phyloP scores from a whole-genome alignment of 805 yeast species.

The Candida qinlingensis region DNA sequence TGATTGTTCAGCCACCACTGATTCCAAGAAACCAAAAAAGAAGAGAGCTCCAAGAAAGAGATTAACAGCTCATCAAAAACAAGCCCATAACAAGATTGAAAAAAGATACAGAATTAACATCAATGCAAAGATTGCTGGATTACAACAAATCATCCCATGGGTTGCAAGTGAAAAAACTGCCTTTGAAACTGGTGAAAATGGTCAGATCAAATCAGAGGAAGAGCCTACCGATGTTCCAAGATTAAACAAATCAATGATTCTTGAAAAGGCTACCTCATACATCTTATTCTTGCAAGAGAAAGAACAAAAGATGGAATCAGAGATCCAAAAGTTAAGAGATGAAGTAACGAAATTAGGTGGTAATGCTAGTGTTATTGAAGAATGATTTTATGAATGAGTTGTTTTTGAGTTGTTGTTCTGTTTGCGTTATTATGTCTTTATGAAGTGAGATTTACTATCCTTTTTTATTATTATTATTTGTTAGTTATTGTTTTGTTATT shows the following conservation, averaged over 20 bases:
- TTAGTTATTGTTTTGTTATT: background rate
- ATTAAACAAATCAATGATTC: constrained; percentile 60
- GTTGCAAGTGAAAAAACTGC: constrained; percentile 58
- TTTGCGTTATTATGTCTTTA: background rate
- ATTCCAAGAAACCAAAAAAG: constrained; percentile 29
- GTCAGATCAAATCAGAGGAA: constrained; percentile 8
- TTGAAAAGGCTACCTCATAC: constrained; percentile 65
- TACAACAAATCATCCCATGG: constrained; percentile 66
- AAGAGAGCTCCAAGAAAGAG: constrained; percentile 51
- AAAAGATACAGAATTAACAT: constrained; percentile 67
- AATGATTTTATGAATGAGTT: background rate
- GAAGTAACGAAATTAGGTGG: constrained; percentile 25
- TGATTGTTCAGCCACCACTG: background rate
- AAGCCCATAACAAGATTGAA: constrained; percentile 70
- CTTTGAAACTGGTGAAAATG: constrained; percentile 39
- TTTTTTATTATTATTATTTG: background rate
- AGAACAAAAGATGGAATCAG: constrained; percentile 33
- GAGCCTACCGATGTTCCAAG: constrained; percentile 28
- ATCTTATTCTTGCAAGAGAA: constrained; percentile 47
- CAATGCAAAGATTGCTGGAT: constrained; percentile 63
- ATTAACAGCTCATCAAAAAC: constrained; percentile 53
- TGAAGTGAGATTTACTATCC: background rate
- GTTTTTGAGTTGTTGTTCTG: background rate
- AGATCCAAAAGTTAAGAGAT: constrained; percentile 24
- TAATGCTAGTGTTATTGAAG: background rate